Evolutionary conservation across 1,139 yeast species (phyloP), one percentile per base, ranked within the genome.

Genomic region (Pichia terricola): DNA sequence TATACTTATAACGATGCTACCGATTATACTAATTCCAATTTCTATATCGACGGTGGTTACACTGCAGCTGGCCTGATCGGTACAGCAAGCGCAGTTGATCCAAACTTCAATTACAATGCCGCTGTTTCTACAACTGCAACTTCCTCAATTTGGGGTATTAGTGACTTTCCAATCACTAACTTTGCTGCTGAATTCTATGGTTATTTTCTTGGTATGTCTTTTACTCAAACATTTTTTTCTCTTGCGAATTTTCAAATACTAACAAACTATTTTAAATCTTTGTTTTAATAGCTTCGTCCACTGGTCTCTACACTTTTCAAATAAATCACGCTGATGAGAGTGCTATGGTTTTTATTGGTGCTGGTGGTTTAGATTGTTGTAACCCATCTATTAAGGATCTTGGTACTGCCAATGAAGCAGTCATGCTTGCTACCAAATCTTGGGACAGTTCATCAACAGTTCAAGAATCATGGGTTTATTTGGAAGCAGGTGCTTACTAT

Each of bases 301-400:
- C 54, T 25, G 66, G 66, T 44, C 35, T 49, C 4, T 60, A 60
- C 39, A 48, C 49, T 3, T 51, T 62, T 28, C 27, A 41, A 3
- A 28, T 58, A 4, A 35, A 37, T 22, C 25, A 40, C 2, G 51
- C 51, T 34, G 65, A 62, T 48, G 63, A 62, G 45, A 49, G 54
- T 30, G 58, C 53, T 3, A 47, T 52, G 46, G 46, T 60, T 3
- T 49, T 48, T 30, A 38, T 61, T 34, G 64, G 63, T 34, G 41
- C 39, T 27, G 51, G 48, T 36, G 64, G 60, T 2, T 58, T 60
- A 34, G 54, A 45, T 26, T 62, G 66, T 48, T 62, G 66, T 46
- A 37, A 45, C 22, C 44, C 49, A 4, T 48, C 49, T 34, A 36
- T 42, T 3, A 5, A 38, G 16, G 38, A 47, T 3, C 22, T 22